These are phyloP conservation scores for Lolium multiflorum DNA, from an alignment of 176 grass and related monocot genomes.

Conservation along the genomic window DNA sequence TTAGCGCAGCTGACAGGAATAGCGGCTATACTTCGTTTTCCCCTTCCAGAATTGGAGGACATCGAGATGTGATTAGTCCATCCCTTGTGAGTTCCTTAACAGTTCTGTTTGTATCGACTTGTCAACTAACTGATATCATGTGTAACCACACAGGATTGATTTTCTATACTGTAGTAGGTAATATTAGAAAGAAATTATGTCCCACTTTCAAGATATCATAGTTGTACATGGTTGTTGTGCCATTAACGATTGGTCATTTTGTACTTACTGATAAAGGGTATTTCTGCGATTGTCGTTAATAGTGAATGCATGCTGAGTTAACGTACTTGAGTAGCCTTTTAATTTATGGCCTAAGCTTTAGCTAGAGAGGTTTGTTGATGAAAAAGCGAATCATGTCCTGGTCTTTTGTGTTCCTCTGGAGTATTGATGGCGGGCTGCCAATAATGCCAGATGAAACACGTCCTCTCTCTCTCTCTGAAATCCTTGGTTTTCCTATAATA, in stretches of 20 bases:
- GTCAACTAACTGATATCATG: slow-evolving; percentile 28
- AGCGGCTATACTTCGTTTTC: slow-evolving; percentile 89
- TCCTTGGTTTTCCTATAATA: too few species aligned
- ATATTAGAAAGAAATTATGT: slow-evolving; percentile 1
- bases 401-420: too few species aligned
- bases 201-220: background rate
- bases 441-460: too few species aligned
- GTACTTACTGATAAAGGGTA: too few species aligned
- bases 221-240: slow-evolving; percentile 44
- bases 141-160: slow-evolving; percentile 7
- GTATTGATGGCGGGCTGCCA: too few species aligned
- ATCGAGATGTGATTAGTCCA: slow-evolving; percentile 76
- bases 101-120: background rate
- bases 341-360: too few species aligned
- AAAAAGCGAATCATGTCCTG: too few species aligned
- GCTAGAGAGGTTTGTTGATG: too few species aligned
- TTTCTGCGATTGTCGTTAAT: too few species aligned
- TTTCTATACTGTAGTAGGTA: slow-evolving; percentile 32
- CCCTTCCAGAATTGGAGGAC: slow-evolving; percentile 87
- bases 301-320: too few species aligned
- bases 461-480: too few species aligned
- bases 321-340: too few species aligned
- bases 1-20: slow-evolving; percentile 83
- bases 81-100: background rate
- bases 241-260: background rate